Evolutionary conservation across 805 yeast species (phyloP).

Genomic region (Metschnikowia kofuensis): DNA sequence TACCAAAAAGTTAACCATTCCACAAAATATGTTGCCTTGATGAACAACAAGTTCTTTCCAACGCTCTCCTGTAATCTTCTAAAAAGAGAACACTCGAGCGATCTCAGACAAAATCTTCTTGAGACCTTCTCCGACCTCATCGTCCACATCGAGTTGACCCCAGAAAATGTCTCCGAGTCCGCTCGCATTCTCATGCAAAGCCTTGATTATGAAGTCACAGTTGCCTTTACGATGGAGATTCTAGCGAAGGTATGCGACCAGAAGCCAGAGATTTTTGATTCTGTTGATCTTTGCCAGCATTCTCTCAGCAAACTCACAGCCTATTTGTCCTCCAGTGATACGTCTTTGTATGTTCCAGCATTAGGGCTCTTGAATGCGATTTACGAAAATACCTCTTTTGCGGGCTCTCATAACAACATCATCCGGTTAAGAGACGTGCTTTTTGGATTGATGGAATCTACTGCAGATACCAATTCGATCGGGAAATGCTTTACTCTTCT

Average conservation of each 20-base stretch:
- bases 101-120: conserved; percentile 27
- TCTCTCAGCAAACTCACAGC: conserved; percentile 20
- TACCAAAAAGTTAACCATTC: conserved; percentile 10
- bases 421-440: conserved; percentile 5
- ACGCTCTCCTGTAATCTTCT: conserved; percentile 14
- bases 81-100: conserved; percentile 27
- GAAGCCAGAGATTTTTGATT: conserved; percentile 13
- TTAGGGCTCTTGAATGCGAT: conserved; percentile 19
- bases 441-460: conserved; percentile 6
- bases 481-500: conserved; percentile 11
- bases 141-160: conserved; percentile 8
- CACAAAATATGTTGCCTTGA: conserved; percentile 2
- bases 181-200: conserved; percentile 21
- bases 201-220: conserved; percentile 26
- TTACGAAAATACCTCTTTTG: conserved; percentile 3
- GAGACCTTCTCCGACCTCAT: conserved; percentile 24
- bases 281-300: conserved; percentile 14
- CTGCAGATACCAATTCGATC: conserved; percentile 12
- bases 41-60: conserved; percentile 16
- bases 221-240: conserved; percentile 25
- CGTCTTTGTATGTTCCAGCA: conserved; percentile 22
- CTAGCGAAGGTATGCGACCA: conserved; percentile 19
- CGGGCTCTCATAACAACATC: conserved; percentile 1
- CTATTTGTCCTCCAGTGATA: conserved; percentile 28
- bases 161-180: conserved; percentile 9